phyloP scores from a whole-genome alignment of 129 eudicot species.

The Tagetes erecta region DNA sequence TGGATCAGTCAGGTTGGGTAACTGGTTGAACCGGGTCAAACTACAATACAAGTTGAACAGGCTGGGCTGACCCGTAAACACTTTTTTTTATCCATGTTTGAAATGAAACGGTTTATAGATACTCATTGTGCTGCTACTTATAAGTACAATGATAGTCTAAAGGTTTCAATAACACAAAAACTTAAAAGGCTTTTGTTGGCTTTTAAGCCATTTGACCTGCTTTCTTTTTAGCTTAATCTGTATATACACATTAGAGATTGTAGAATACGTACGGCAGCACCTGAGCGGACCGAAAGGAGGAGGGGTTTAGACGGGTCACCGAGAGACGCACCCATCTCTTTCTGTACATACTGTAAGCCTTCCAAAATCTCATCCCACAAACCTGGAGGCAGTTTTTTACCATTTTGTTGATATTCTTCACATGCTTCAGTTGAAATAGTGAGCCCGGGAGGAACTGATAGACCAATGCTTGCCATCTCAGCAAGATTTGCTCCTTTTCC shows the following conservation, averaged over 20 bases:
- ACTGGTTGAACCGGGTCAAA: neutral
- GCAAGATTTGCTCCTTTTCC: constrained; percentile 99
- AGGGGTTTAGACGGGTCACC: constrained; percentile 93
- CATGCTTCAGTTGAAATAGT: constrained; percentile 98
- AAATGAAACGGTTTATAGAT: neutral
- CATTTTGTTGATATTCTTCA: constrained; percentile 79
- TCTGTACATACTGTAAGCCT: constrained; percentile 68
- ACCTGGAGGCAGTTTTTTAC: constrained; percentile 69
- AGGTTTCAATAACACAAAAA: neutral
- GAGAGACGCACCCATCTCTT: constrained; percentile 80
- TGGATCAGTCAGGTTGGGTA: neutral
- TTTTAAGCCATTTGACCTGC: neutral
- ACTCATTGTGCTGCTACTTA: neutral
- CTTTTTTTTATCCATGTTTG: neutral
- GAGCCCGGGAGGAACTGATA: constrained; percentile 95
- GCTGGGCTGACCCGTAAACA: neutral
- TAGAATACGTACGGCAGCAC: constrained; percentile 75
- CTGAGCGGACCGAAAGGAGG: constrained; percentile 92
- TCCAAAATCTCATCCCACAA: constrained; percentile 89
- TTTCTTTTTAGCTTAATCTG: neutral
- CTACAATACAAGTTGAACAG: neutral
- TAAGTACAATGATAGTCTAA: neutral
- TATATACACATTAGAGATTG: neutral
- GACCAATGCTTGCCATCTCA: constrained; percentile 97
- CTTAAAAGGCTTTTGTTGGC: neutral